A percentile compares a stretch with the other conserved stretches of the same genome.
These are phyloP conservation scores for Keithomyces neogunnii DNA, from an alignment of 2,329 filamentous ascomycete genomes.

Conservation along the genomic window DNA sequence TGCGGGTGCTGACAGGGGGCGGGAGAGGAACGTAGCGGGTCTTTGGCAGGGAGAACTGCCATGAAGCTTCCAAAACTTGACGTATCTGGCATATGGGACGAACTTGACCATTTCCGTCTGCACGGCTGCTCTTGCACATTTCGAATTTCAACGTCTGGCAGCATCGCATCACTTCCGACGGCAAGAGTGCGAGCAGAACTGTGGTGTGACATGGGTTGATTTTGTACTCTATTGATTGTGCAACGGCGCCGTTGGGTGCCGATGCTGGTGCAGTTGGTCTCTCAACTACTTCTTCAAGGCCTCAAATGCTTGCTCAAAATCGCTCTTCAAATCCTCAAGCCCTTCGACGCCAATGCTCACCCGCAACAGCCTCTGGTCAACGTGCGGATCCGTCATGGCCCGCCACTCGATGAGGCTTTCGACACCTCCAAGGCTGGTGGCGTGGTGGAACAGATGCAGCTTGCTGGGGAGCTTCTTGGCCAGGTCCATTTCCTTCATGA, in stretches of 20 bases:
- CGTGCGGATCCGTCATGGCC: constrained; percentile 69
- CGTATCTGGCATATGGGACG: neutral
- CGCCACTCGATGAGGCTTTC: constrained; percentile 97
- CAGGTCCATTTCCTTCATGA: constrained; percentile 48
- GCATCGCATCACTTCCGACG: too few species aligned
- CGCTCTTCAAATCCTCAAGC: constrained; percentile 73
- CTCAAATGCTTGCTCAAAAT: constrained; percentile 61
- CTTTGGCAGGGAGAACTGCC: neutral
- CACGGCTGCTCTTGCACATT: too few species aligned
- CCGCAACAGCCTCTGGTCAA: constrained; percentile 66
- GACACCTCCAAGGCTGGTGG: constrained; percentile 86
- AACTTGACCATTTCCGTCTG: too few species aligned
- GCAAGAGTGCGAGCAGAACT: too few species aligned
- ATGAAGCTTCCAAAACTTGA: too few species aligned
- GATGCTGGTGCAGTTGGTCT: neutral
- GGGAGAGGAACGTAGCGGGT: neutral
- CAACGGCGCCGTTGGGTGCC: too few species aligned
- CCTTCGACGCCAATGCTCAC: constrained; percentile 83
- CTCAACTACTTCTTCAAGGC: constrained; percentile 29
- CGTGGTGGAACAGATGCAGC: constrained; percentile 81
- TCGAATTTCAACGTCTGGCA: too few species aligned
- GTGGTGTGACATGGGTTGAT: too few species aligned
- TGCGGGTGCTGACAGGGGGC: neutral
- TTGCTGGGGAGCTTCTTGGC: constrained; percentile 70
- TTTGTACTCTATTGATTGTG: too few species aligned